A percentile compares a stretch with the other conserved stretches of the same genome.
Evolutionary conservation across 805 yeast species (phyloP).

Genomic region (Myxozyma lipomycoides): DNA sequence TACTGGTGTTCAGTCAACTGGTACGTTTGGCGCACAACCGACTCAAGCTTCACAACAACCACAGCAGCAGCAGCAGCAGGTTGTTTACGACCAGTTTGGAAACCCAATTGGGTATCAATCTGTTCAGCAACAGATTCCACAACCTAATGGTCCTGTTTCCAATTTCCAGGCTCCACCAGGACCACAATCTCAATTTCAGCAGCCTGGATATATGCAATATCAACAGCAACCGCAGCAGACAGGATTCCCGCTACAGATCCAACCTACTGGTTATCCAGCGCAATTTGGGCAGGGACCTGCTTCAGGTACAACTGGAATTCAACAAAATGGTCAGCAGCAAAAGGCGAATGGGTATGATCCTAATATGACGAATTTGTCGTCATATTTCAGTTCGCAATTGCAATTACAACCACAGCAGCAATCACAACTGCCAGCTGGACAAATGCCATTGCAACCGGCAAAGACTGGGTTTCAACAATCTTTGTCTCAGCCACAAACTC

Average conservation of each 20-base stretch:
- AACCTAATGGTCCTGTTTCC: background rate
- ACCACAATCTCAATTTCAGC: background rate
- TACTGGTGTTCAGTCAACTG: conserved; percentile 6
- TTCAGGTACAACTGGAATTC: background rate
- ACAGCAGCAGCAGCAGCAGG: conserved; percentile 3
- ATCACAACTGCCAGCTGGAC: conserved; percentile 1
- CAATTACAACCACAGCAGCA: conserved; percentile 5
- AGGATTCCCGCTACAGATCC: conserved; percentile 5
- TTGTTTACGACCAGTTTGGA: conserved; percentile 17
- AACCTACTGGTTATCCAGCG: conserved; percentile 7
- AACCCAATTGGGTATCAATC: conserved; percentile 11
- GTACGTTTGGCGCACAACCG: conserved; percentile 1
- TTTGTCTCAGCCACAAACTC: too few relatives aligned
- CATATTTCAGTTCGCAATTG: background rate
- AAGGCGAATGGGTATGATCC: conserved; percentile 2
- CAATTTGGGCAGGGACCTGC: conserved; percentile 3
- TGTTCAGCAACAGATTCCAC: conserved; percentile 1
- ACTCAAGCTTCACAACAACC: background rate
- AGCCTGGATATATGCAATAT: conserved; percentile 4
- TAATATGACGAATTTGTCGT: background rate
- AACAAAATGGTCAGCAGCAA: conserved; percentile 7
- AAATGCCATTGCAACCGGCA: background rate
- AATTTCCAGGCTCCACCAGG: background rate
- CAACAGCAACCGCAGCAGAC: conserved; percentile 20
- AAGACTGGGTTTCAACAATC: background rate